phyloP scores from a whole-genome alignment of 345 rosid genomes.

The Murraya koenigii region DNA sequence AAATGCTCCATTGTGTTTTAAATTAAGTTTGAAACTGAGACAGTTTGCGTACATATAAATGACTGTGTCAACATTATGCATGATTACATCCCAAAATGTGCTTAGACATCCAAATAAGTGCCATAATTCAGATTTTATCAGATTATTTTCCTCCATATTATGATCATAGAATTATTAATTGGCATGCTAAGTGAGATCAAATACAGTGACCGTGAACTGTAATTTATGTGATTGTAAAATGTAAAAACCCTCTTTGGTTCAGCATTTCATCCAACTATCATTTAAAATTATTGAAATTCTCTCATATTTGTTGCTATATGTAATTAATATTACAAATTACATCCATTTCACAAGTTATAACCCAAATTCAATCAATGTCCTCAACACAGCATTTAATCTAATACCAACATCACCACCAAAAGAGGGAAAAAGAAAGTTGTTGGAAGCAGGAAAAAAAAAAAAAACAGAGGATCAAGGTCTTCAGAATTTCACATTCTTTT shows the following conservation, averaged over 20 bases:
- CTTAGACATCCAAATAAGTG: too few species aligned
- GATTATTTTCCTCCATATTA: too few species aligned
- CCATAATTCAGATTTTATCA: too few species aligned
- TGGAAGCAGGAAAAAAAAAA: too few species aligned
- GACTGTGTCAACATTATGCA: background rate
- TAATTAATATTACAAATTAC: background rate
- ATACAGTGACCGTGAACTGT: background rate
- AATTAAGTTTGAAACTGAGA: background rate
- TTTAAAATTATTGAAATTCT: too few species aligned
- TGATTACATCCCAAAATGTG: background rate
- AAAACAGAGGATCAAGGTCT: too few species aligned
- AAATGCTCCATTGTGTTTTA: background rate
- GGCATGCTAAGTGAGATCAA: background rate
- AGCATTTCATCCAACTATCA: background rate
- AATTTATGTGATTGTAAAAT: background rate
- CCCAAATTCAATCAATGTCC: background rate
- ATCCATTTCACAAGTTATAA: background rate
- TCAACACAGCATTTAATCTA: background rate
- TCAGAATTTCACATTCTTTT: background rate
- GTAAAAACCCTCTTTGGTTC: background rate
- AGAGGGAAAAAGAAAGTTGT: background rate
- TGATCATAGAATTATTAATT: background rate
- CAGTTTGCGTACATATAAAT: background rate
- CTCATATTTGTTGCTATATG: too few species aligned
- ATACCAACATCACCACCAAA: background rate